These are phyloP conservation scores for Ustilago lituana DNA, from an alignment of 1,284 basidiomycete genomes.

Conservation along the genomic window DNA sequence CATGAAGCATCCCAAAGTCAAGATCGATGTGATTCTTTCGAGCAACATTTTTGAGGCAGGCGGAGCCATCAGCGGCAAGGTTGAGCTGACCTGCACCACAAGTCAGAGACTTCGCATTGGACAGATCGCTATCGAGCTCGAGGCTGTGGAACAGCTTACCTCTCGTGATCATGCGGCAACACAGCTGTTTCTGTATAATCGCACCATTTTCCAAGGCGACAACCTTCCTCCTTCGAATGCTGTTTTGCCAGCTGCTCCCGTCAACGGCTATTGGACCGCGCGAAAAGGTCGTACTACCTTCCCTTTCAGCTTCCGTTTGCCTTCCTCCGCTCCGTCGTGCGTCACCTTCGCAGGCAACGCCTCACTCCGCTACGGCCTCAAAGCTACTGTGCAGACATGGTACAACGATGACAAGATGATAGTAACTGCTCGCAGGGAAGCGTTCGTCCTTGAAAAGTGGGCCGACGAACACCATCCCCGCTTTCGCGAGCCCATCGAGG, in stretches of 20 bases:
- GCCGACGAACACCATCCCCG: slow-evolving; percentile 40
- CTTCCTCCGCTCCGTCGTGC: slow-evolving; percentile 53
- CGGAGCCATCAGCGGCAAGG: slow-evolving; percentile 50
- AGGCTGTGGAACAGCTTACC: slow-evolving; percentile 56
- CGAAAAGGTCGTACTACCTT: slow-evolving; percentile 61
- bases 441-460: slow-evolving; percentile 61
- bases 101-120: slow-evolving; percentile 57
- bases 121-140: slow-evolving; percentile 60
- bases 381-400: slow-evolving; percentile 60
- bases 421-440: slow-evolving; percentile 53
- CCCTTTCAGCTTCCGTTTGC: slow-evolving; percentile 58
- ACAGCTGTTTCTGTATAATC: slow-evolving; percentile 60
- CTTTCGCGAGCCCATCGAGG: slow-evolving; percentile 53
- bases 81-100: slow-evolving; percentile 60
- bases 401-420: slow-evolving; percentile 56
- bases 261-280: slow-evolving; percentile 59
- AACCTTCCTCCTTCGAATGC: slow-evolving; percentile 62
- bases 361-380: slow-evolving; percentile 55
- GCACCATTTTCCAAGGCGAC: slow-evolving; percentile 61
- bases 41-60: slow-evolving; percentile 58
- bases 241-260: slow-evolving; percentile 55
- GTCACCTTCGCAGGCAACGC: slow-evolving; percentile 60
- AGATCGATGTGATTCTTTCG: slow-evolving; percentile 50
- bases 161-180: slow-evolving; percentile 61
- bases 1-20: slow-evolving; percentile 61